Conservation (phyloP, 2,329 filamentous ascomycete species). For the Amphichorda felina region DNA sequence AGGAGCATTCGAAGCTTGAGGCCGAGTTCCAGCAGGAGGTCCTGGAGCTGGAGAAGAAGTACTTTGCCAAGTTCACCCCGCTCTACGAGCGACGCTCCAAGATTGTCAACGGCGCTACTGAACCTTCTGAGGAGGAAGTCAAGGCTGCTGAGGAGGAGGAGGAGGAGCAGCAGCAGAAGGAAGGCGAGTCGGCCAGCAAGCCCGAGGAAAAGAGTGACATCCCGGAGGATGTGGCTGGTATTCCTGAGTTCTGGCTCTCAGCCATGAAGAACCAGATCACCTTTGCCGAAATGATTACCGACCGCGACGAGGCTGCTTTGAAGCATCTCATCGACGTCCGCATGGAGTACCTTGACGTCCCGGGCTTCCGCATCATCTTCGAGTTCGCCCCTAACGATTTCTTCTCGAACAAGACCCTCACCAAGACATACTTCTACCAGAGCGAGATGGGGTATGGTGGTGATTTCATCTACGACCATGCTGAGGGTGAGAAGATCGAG, state of each 20-base stretch:
- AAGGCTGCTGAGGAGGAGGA: constrained; percentile 74
- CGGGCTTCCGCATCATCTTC: constrained; percentile 96
- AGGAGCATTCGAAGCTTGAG: constrained; percentile 97
- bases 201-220: constrained; percentile 45
- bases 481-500: constrained; percentile 94
- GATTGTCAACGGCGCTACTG: constrained; percentile 78
- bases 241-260: constrained; percentile 98
- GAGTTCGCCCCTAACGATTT: constrained; percentile 92
- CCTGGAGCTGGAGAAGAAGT: constrained; percentile 97
- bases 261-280: constrained; percentile 99
- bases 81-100: constrained; percentile 89
- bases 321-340: constrained; percentile 86
- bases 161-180: constrained; percentile 54
- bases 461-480: constrained; percentile 99
- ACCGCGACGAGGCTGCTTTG: constrained; percentile 87
- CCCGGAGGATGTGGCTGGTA: constrained; percentile 54
- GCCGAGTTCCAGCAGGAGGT: constrained; percentile 98
- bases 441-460: constrained; percentile 97
- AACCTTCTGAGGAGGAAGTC: constrained; percentile 82
- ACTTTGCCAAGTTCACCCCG: constrained; percentile 96
- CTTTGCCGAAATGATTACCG: constrained; percentile 96
- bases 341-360: constrained; percentile 98
- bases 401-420: constrained; percentile 94
- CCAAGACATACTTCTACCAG: constrained; percentile 98
- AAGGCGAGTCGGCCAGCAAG: constrained; percentile 36